Conservation (phyloP, 2,329 filamentous ascomycete species). For the Fusarium camptoceras region DNA sequence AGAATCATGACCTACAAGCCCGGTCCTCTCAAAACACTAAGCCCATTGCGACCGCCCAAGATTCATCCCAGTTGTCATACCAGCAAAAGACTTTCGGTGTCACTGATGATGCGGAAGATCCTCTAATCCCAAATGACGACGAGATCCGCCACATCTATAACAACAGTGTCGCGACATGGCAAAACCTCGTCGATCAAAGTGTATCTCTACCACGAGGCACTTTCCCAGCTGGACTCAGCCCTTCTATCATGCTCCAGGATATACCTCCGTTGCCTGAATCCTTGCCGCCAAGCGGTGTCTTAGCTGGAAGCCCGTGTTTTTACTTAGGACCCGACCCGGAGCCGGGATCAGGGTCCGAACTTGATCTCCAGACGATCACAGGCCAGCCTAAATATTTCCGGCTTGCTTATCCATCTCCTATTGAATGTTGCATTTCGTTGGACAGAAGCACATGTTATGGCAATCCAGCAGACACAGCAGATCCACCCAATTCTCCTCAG, state of each 20-base stretch:
- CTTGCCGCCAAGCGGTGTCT: conserved; percentile 39
- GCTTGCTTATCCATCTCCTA: conserved; percentile 39
- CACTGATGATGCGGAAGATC: conserved; percentile 36
- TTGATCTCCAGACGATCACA: conserved; percentile 40
- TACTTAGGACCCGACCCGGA: not conserved
- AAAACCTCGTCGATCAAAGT: conserved; percentile 35
- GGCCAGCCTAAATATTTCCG: conserved; percentile 46
- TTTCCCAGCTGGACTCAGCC: conserved; percentile 40
- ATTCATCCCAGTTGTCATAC: conserved; percentile 15
- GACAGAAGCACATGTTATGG: conserved; percentile 40
- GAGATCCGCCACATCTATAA: conserved; percentile 42
- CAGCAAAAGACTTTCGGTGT: conserved; percentile 31
- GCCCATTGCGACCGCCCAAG: conserved; percentile 23
- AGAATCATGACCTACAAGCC: conserved; percentile 19
- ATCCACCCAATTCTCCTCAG: conserved; percentile 38
- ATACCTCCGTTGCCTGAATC: conserved; percentile 43
- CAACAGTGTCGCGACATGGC: conserved; percentile 39
- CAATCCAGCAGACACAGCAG: conserved; percentile 27
- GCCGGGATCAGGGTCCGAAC: not conserved
- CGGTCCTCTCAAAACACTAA: conserved; percentile 16
- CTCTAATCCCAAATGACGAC: conserved; percentile 37
- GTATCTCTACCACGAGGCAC: conserved; percentile 34
- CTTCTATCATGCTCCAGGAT: conserved; percentile 43
- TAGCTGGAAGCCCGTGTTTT: conserved; percentile 30
- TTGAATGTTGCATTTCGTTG: conserved; percentile 39